A percentile compares a stretch with the other conserved stretches of the same genome.
These are phyloP conservation scores for Fusarium lyarnte DNA, from an alignment of 2,329 filamentous ascomycete genomes.

Conservation along the genomic window DNA sequence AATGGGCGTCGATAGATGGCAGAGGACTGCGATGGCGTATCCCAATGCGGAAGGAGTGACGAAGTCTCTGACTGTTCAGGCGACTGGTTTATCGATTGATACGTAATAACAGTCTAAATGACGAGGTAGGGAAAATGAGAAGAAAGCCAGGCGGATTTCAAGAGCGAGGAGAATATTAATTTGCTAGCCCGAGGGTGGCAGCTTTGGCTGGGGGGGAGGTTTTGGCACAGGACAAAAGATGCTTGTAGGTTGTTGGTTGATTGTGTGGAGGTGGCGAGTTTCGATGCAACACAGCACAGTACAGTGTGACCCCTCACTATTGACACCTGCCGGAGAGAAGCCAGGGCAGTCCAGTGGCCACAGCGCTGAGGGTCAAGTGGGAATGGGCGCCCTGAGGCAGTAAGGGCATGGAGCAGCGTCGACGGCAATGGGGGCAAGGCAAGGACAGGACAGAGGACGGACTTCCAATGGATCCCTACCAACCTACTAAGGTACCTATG, in stretches of 20 bases:
- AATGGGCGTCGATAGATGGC: neutral
- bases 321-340: neutral
- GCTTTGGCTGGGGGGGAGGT: conserved; percentile 10
- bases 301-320: conserved; percentile 34
- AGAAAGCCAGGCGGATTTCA: neutral
- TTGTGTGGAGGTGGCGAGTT: conserved; percentile 41
- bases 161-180: neutral
- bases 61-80: conserved; percentile 7
- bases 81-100: conserved; percentile 5
- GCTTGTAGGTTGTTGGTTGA: neutral
- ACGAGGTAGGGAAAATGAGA: conserved; percentile 1
- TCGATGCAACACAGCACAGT: conserved; percentile 9
- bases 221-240: neutral
- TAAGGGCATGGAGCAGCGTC: neutral
- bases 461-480: conserved; percentile 6
- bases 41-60: conserved; percentile 28
- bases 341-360: neutral
- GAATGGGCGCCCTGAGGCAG: neutral
- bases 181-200: conserved; percentile 5
- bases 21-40: neutral
- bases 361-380: conserved; percentile 20
- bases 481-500: conserved; percentile 16
- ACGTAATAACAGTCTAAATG: neutral
- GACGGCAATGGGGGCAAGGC: neutral
- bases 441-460: neutral